phyloP scores from a whole-genome alignment of 768 basidiomycete species.

The Podaxis carcinomalis region DNA sequence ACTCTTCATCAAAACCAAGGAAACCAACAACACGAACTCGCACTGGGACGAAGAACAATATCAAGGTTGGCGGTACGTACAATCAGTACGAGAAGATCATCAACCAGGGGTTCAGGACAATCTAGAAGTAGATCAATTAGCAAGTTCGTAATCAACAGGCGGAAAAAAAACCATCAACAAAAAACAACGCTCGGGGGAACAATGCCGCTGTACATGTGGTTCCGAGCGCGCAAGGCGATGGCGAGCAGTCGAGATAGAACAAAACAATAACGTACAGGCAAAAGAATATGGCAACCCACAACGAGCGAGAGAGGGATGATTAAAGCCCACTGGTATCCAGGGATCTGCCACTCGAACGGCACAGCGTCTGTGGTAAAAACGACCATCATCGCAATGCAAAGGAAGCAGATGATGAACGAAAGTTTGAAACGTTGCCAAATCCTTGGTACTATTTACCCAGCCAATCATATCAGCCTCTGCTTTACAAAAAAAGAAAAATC shows the following conservation, averaged over 20 bases:
- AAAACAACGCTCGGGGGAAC: background rate
- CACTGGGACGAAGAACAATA: background rate
- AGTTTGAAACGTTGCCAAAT: slow-evolving; percentile 81
- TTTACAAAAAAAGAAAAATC: background rate
- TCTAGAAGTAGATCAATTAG: slow-evolving; percentile 26
- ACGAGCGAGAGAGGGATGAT: slow-evolving; percentile 69
- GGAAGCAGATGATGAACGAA: slow-evolving; percentile 59
- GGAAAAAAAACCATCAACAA: background rate
- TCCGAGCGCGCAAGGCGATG: background rate
- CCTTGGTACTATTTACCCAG: slow-evolving; percentile 49
- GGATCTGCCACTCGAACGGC: slow-evolving; percentile 65
- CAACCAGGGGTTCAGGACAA: slow-evolving; percentile 82
- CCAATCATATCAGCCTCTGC: background rate
- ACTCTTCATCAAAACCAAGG: background rate
- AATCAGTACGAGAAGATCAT: slow-evolving; percentile 71
- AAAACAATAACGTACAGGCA: slow-evolving; percentile 51
- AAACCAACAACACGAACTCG: background rate
- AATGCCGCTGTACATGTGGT: background rate
- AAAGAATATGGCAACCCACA: slow-evolving; percentile 63
- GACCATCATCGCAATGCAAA: slow-evolving; percentile 55
- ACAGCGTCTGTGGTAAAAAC: slow-evolving; percentile 53
- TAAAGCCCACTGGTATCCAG: slow-evolving; percentile 62
- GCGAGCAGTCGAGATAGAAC: background rate
- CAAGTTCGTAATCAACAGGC: slow-evolving; percentile 1
- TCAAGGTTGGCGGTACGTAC: background rate